Evolutionary conservation across 768 basidiomycete genomes (phyloP), one percentile per base, ranked within the genome.

Genomic region (Xerocomellus dryophilus): DNA sequence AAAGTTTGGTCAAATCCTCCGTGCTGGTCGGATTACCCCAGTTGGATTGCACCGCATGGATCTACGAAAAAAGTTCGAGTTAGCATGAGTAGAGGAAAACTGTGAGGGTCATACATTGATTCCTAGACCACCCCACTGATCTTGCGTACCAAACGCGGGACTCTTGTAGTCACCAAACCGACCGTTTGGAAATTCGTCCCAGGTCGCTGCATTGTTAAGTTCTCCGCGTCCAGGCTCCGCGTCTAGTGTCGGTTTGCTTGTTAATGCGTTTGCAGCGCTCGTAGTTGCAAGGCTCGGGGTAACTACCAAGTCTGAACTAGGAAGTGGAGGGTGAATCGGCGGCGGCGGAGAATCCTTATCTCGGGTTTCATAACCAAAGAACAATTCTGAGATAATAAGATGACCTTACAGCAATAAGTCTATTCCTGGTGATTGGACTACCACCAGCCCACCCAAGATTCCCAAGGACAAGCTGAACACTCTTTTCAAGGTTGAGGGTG

Each of bases 151-250:
- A 61, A 88, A 99, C 1, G 97, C 97, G 20, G 97, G 97, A 74
- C 93, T 96, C 65, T 97, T 91, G 67, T 89, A 91, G 70, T 98
- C 97, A 57, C 97, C 97, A 69, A 98, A 98, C 10, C 97, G 87
- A 34, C 97, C 97, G 67, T 99, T 99, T 7, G 97, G 97, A 68
- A 98, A 98, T 65, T 99, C 97, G 63, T 93, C 91, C 91, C 91
- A 93, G 18, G 83, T 83, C 2, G 85, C 80, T 0, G 88, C 88
- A 58, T 86, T 81, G 63, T 87, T 90, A 7, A 86, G 73, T 58
- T 91, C 90, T 7, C 88, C 89, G 41, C 81, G 79, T 25, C 87
- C 85, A 27, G 76, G 81, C 56, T 88, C 87, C 1, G 66, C 69
- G 9, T 85, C 80, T 4, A 74, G 71, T 9, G 71, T 54, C n/a